Base-by-base conservation (phyloP, 1,139 yeast species). In the Debaryomyces robertsiae region DNA sequence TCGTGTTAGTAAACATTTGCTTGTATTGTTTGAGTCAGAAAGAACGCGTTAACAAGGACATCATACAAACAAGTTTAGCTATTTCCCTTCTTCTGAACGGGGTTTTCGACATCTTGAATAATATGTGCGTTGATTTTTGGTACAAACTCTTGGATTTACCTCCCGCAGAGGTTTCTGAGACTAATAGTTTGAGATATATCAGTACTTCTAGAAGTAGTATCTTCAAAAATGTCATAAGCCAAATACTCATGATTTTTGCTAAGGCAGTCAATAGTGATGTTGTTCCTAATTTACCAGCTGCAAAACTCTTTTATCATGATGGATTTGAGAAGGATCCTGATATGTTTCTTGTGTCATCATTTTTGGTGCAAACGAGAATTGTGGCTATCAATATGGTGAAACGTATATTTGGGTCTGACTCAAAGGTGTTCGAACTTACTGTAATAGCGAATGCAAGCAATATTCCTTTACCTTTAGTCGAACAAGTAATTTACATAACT, bases 1-100 rank as follows among this genome's bases (percentile, higher is more conserved):
- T 71, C 41, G 53, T 63, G 16, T 39, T 67, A 9, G 41, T 64
- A 2, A 66, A 73, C 39, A 53, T 67, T 11, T 44, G 61, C 9
- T 53, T 58, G 39, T 61, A 53, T 37, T 50, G 59, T 6, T 45
- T 64, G 27, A 54, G 55, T 9, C 61, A 57, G 15, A 63, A 58
- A 40, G 76, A 64, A 28, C 50, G 70, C 39, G 29, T 30, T 3
- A 63, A 61, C 19, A 63, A 55, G 38, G 70, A 63, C 13, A 38
- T 49, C 2, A 52, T 67, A 3, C 65, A 65, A 19, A 77, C 82
- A 0, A 56, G 80, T 0, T 71, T 79, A 28, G 72, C 73, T 0
- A 63, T 77, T 18, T 52, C 70, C 5, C 71, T 79, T 42, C 62
- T 77, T 43, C 82, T 79, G 48, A 50, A 58, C 18, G 77, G 73